phyloP scores from a whole-genome alignment of 2,329 filamentous ascomycete genomes.

The Hypoxylon sp. region DNA sequence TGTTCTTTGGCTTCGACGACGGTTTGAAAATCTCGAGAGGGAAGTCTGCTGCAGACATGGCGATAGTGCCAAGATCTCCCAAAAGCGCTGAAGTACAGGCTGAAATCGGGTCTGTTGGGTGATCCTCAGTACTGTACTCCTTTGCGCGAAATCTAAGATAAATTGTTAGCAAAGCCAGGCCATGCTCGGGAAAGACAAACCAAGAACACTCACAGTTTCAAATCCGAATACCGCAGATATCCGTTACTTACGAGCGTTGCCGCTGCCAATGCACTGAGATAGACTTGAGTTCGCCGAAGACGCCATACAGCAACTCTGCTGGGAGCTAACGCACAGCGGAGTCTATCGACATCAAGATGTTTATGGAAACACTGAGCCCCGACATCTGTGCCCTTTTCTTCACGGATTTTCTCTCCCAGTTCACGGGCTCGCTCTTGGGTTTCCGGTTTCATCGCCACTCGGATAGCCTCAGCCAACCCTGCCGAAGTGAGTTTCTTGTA shows the following conservation, averaged over 20 bases:
- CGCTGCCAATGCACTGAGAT: slow-evolving; percentile 80
- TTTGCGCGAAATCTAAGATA: slow-evolving; percentile 62
- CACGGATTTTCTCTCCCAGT: slow-evolving; percentile 75
- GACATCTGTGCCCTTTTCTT: slow-evolving; percentile 74
- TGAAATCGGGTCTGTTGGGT: slow-evolving; percentile 84
- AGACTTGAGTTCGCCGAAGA: slow-evolving; percentile 75
- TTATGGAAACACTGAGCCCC: slow-evolving; percentile 79
- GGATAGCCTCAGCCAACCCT: slow-evolving; percentile 76
- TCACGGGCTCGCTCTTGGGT: slow-evolving; percentile 70
- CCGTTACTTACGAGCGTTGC: slow-evolving; percentile 76
- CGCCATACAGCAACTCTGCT: slow-evolving; percentile 81
- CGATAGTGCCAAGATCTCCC: slow-evolving; percentile 85
- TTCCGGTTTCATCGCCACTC: slow-evolving; percentile 71
- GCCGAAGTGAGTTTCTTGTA: slow-evolving; percentile 77
- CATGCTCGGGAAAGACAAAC: background rate
- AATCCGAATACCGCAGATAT: slow-evolving; percentile 75
- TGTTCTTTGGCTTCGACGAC: slow-evolving; percentile 43
- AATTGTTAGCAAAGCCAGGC: slow-evolving; percentile 29
- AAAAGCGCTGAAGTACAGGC: slow-evolving; percentile 83
- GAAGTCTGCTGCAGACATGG: slow-evolving; percentile 86
- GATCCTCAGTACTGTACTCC: slow-evolving; percentile 84
- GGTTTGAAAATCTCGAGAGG: slow-evolving; percentile 69
- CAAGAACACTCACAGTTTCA: slow-evolving; percentile 74
- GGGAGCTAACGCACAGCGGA: slow-evolving; percentile 79
- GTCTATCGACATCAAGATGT: slow-evolving; percentile 75